phyloP scores from a whole-genome alignment of 2,329 filamentous ascomycete species.

The Microdochium paspali region DNA sequence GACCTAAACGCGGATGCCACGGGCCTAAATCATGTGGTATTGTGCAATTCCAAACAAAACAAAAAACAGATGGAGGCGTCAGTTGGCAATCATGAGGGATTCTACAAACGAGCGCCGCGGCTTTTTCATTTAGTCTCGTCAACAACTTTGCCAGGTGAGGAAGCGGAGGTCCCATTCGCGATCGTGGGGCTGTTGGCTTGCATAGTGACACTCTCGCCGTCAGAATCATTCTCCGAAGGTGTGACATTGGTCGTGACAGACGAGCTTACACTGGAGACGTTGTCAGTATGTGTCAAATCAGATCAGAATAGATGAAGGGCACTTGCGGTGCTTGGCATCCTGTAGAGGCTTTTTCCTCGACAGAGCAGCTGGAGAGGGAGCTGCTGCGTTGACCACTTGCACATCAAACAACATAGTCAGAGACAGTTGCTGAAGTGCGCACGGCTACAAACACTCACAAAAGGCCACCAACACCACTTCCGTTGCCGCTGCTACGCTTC shows the following conservation, averaged over 20 bases:
- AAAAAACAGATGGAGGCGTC: background rate
- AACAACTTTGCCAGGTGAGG: conserved; percentile 40
- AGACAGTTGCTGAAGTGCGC: background rate
- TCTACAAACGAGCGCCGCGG: too few relatives aligned
- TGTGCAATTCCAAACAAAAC: background rate
- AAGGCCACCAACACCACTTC: too few relatives aligned
- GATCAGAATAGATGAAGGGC: background rate
- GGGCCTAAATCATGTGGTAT: background rate
- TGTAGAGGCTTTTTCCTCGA: background rate
- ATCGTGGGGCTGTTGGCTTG: conserved; percentile 36
- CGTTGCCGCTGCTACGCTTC: conserved; percentile 20
- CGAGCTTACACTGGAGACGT: conserved; percentile 29
- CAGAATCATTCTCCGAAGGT: conserved; percentile 35
- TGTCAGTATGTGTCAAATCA: conserved; percentile 16
- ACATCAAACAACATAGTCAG: conserved; percentile 7
- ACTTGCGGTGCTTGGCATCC: background rate
- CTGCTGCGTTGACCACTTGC: conserved; percentile 2
- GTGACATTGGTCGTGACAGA: conserved; percentile 27
- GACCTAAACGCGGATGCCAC: too few relatives aligned
- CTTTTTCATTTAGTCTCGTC: conserved; percentile 17
- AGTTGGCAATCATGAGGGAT: background rate
- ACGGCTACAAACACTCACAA: conserved; percentile 2
- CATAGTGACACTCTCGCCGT: conserved; percentile 45
- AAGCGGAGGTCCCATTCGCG: conserved; percentile 33
- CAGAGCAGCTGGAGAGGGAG: background rate